phyloP scores from a whole-genome alignment of 2,329 filamentous ascomycete species.

The Penicillium oxalicum region DNA sequence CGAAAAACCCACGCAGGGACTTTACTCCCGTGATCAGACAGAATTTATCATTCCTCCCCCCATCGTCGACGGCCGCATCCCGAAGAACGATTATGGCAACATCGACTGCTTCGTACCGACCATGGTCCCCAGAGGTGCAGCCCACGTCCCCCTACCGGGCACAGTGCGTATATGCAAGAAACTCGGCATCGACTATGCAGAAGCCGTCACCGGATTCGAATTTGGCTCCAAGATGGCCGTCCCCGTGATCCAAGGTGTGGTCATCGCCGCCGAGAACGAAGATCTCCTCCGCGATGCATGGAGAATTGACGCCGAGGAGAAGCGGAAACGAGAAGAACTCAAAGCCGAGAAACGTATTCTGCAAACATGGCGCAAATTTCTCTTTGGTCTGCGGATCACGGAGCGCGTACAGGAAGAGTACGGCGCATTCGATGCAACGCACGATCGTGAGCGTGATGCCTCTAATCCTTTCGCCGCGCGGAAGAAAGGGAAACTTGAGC shows the following conservation, averaged over 20 bases:
- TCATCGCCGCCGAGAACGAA: slow-evolving; percentile 76
- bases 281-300: slow-evolving; percentile 71
- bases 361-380: slow-evolving; percentile 75
- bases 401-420: slow-evolving; percentile 73
- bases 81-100: slow-evolving; percentile 91
- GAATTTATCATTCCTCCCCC: slow-evolving; percentile 92
- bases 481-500: slow-evolving; percentile 8
- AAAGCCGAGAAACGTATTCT: slow-evolving; percentile 72
- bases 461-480: slow-evolving; percentile 33
- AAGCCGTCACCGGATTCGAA: slow-evolving; percentile 93
- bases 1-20: slow-evolving; percentile 75
- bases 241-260: slow-evolving; percentile 82
- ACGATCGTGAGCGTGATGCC: slow-evolving; percentile 27
- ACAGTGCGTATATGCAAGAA: slow-evolving; percentile 75
- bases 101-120: slow-evolving; percentile 92
- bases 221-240: slow-evolving; percentile 93
- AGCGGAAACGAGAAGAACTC: slow-evolving; percentile 70
- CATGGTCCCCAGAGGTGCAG: slow-evolving; percentile 81
- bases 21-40: slow-evolving; percentile 80
- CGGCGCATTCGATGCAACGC: slow-evolving; percentile 46
- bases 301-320: slow-evolving; percentile 69
- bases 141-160: slow-evolving; percentile 74
- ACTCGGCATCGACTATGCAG: slow-evolving; percentile 79
- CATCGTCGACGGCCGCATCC: slow-evolving; percentile 77
- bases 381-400: slow-evolving; percentile 77